A percentile compares a stretch with the other conserved stretches of the same genome.
Evolutionary conservation across 306 rosid species (phyloP).

Genomic region (Mucuna pruriens): DNA sequence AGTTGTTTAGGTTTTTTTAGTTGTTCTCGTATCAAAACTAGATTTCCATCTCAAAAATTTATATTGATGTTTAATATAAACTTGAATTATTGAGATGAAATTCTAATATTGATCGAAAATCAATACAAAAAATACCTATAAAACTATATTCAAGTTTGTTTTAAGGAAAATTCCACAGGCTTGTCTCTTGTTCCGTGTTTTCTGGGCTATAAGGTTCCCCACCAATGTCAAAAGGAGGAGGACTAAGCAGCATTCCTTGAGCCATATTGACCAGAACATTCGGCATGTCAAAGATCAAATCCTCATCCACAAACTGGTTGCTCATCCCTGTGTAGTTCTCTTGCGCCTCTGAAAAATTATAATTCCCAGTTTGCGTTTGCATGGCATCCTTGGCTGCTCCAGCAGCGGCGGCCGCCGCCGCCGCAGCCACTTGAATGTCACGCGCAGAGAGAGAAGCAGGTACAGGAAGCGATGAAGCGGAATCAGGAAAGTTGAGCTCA

Average conservation of each 20-base stretch:
- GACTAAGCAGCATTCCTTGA: slow-evolving; percentile 87
- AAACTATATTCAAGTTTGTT: too few species aligned
- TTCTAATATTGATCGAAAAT: too few species aligned
- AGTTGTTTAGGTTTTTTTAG: too few species aligned
- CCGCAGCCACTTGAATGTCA: slow-evolving; percentile 83
- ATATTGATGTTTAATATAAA: too few species aligned
- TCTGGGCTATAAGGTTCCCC: not conserved
- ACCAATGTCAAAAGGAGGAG: slow-evolving; percentile 70
- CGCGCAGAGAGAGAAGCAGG: slow-evolving; percentile 73
- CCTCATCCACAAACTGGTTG: slow-evolving; percentile 71
- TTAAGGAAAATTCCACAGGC: slow-evolving; percentile 41
- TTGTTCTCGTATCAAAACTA: too few species aligned
- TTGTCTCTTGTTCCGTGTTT: slow-evolving; percentile 31
- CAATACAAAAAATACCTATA: too few species aligned
- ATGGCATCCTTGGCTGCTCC: slow-evolving; percentile 51
- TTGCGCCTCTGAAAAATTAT: not conserved
- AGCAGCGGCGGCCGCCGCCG: slow-evolving; percentile 75
- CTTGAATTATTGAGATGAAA: too few species aligned
- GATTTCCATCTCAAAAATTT: too few species aligned
- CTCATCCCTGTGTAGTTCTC: not conserved
- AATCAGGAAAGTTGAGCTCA: slow-evolving; percentile 82
- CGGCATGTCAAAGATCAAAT: slow-evolving; percentile 86
- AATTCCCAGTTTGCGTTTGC: not conserved
- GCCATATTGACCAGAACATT: slow-evolving; percentile 83
- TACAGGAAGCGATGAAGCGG: slow-evolving; percentile 72